Conservation (phyloP, 208 protist genomes). For the Borovskyia barvae region DNA sequence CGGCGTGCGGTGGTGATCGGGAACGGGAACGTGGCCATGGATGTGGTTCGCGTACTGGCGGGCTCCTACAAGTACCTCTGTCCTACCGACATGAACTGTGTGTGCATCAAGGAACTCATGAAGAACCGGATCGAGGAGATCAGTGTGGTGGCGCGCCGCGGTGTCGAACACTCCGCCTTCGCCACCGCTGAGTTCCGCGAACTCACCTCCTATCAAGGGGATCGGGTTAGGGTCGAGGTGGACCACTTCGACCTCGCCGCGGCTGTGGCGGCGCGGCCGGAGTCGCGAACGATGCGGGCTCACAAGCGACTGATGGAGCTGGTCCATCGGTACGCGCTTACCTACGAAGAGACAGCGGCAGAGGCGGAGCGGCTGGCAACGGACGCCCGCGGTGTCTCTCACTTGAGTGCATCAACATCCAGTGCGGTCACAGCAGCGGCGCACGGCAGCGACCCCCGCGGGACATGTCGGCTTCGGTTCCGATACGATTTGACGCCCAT, state of each 20-base stretch:
- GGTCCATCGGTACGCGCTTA: slow-evolving; percentile 38
- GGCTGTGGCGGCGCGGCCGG: slow-evolving; percentile 26
- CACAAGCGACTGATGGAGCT: slow-evolving; percentile 85
- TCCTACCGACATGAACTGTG: slow-evolving; percentile 90
- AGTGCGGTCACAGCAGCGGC: not conserved
- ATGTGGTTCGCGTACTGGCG: slow-evolving; percentile 90
- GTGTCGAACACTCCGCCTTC: slow-evolving; percentile 90
- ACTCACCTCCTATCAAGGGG: slow-evolving; percentile 69
- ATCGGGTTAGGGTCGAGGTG: slow-evolving; percentile 57
- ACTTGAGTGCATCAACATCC: slow-evolving; percentile 2
- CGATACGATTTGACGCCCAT: slow-evolving; percentile 72
- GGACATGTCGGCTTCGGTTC: slow-evolving; percentile 62
- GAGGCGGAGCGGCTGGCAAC: slow-evolving; percentile 19
- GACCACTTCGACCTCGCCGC: slow-evolving; percentile 64
- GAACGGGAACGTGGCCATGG: slow-evolving; percentile 97
- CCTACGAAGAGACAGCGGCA: slow-evolving; percentile 5
- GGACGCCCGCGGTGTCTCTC: slow-evolving; percentile 18
- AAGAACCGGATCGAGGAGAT: slow-evolving; percentile 70
- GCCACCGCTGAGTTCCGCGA: slow-evolving; percentile 97
- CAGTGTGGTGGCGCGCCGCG: slow-evolving; percentile 85
- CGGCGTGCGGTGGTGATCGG: slow-evolving; percentile 73
- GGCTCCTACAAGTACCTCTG: slow-evolving; percentile 71
- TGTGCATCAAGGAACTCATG: slow-evolving; percentile 79
- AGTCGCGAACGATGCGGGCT: slow-evolving; percentile 45
- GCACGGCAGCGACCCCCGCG: slow-evolving; percentile 11